Conservation (phyloP, 768 basidiomycete genomes). For the Butyriboletus loyo region DNA sequence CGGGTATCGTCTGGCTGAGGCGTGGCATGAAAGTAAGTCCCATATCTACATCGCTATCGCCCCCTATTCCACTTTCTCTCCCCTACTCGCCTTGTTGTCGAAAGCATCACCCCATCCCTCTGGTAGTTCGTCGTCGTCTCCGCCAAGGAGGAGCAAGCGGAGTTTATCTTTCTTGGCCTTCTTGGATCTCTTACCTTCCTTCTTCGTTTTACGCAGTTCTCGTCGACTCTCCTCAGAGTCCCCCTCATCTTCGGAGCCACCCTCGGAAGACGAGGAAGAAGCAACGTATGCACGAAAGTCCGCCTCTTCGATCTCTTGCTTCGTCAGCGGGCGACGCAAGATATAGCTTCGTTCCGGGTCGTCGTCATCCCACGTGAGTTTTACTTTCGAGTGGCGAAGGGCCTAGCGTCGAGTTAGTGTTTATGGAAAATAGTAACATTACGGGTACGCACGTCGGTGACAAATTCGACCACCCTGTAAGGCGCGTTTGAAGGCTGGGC, state of each 20-base stretch:
- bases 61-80: conserved; percentile 20
- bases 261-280: conserved; percentile 64
- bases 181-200: conserved; percentile 24
- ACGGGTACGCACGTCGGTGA: conserved; percentile 72
- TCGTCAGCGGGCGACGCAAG: conserved; percentile 73
- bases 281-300: conserved; percentile 84
- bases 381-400: conserved; percentile 95
- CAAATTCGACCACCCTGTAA: conserved; percentile 83
- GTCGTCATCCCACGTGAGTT: conserved; percentile 97
- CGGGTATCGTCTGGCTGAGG: conserved; percentile 48
- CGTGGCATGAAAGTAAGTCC: conserved; percentile 95
- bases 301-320: conserved; percentile 85
- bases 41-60: conserved; percentile 66
- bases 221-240: not conserved
- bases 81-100: conserved; percentile 14
- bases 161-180: conserved; percentile 63
- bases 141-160: conserved; percentile 71
- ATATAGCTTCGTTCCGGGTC: conserved; percentile 82
- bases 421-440: not conserved
- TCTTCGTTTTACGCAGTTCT: conserved; percentile 12
- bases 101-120: conserved; percentile 76
- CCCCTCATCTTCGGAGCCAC: conserved; percentile 38
- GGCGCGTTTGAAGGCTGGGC: conserved; percentile 54
- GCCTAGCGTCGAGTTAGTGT: conserved; percentile 50
- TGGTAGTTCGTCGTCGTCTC: conserved; percentile 63